Evolutionary conservation across 768 basidiomycete species (phyloP).

Genomic region (Lentinula raphanica): DNA sequence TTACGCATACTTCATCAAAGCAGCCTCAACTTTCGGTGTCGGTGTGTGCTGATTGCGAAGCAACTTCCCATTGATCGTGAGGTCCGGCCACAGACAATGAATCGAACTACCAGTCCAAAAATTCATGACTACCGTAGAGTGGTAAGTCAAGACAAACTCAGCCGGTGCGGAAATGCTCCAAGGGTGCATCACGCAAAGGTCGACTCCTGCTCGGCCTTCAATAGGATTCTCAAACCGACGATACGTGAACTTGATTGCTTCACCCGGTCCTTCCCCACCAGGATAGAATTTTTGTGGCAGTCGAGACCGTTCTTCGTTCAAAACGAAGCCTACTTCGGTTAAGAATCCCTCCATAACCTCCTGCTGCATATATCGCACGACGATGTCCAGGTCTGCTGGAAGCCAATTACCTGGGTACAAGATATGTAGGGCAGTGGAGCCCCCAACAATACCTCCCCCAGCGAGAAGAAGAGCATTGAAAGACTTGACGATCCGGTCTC

Average conservation of each 20-base stretch:
- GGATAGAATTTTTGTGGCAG: background rate
- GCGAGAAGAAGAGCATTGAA: too few relatives aligned
- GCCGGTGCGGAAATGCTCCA: background rate
- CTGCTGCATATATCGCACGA: background rate
- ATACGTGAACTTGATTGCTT: background rate
- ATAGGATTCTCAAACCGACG: background rate
- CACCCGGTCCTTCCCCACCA: background rate
- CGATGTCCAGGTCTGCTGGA: background rate
- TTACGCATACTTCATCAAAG: background rate
- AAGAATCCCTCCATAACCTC: background rate
- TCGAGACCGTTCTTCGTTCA: background rate
- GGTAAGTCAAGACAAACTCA: background rate
- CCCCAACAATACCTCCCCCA: background rate
- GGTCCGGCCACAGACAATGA: background rate
- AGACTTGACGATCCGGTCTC: too few relatives aligned
- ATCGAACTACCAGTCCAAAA: background rate
- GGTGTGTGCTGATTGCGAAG: background rate
- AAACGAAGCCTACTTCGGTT: background rate
- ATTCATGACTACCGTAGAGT: background rate
- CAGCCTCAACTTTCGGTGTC: background rate
- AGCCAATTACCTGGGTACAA: background rate
- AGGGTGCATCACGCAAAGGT: background rate
- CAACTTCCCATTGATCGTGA: background rate
- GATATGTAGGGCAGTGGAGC: background rate
- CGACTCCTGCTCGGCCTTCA: background rate